Evolutionary conservation across 345 rosid genomes (phyloP).

Genomic region (Raphanus raphanistrum): DNA sequence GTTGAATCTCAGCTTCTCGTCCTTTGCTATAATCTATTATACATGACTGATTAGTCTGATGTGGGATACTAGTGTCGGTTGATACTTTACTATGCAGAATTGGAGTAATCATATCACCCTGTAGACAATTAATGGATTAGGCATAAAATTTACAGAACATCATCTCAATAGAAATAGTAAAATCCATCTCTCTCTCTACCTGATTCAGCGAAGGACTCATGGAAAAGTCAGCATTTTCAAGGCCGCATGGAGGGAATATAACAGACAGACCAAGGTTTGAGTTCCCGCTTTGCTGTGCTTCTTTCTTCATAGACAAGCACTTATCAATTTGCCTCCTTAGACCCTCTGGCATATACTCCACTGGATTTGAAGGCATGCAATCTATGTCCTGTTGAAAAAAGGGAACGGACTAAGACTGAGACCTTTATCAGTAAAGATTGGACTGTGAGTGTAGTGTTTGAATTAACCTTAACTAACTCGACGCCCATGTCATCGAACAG

Average conservation of each 20-base stretch:
- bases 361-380: conserved; percentile 90
- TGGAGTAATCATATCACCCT: conserved; percentile 48
- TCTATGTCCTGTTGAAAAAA: conserved; percentile 72
- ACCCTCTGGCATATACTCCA: conserved; percentile 88
- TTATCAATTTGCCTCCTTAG: conserved; percentile 62
- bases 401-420: not conserved
- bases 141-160: conserved; percentile 22
- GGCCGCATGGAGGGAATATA: conserved; percentile 50
- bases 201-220: conserved; percentile 47
- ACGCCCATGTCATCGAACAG: conserved; percentile 86
- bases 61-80: conserved; percentile 40
- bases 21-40: conserved; percentile 43
- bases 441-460: conserved; percentile 2
- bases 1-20: conserved; percentile 65
- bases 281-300: conserved; percentile 49
- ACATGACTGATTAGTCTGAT: conserved; percentile 41
- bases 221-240: conserved; percentile 44
- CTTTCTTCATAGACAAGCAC: conserved; percentile 46
- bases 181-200: conserved; percentile 24
- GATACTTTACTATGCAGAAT: conserved; percentile 45
- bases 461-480: conserved; percentile 85
- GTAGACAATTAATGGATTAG: conserved; percentile 25
- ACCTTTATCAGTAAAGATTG: conserved; percentile 13
- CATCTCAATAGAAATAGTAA: conserved; percentile 10
- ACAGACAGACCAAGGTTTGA: conserved; percentile 47